Evolutionary conservation across 2,329 filamentous ascomycete species (phyloP), one percentile per base, ranked within the genome.

Genomic region (Emergomyces africanus): DNA sequence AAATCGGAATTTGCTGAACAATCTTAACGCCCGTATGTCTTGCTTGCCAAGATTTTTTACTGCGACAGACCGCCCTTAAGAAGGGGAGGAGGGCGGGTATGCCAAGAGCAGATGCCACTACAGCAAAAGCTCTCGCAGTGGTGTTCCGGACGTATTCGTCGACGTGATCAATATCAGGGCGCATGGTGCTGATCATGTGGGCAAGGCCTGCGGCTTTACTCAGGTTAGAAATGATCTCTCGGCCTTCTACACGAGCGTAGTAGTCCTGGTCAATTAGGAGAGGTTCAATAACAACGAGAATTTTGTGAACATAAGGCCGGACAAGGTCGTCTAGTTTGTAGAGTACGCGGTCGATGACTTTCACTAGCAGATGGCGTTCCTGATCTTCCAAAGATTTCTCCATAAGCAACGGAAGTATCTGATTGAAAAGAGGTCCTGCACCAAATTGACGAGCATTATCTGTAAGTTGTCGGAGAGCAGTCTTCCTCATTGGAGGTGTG

Each of bases 111-210:
- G 92, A 96, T 2, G 94, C 94, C 42, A 99, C 94, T 6, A 99
- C 94, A 30, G 94, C 94, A 70, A 99, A 99, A 1, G 94, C 94
- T 78, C 94, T 83, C 58, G 94, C 94, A 1, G 94, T 99, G 1
- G 94, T 99, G 75, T 99, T 99, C 70, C 94, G 85, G 14, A 99
- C 95, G 71, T 99, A 99, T 72, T 99, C 94, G 68, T 99, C 94
- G 30, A 95, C 89, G 68, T 99, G 94, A 67, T 99, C 94, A 65
- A 99, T 96, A 81, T 99, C 94, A 0, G 94, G 95, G 68, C 94
- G 83, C 94, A 99, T 99, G 9, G 91, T 96, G 75, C 90, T 96
- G 72, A 99, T 99, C 94, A 99, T 99, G 66, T 95, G 94, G 20
- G 94, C 94, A 58, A 99, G 82, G 70, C 94, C 95, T 62, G 95